These are phyloP conservation scores for Schizophyllum amplum DNA, from an alignment of 1,284 basidiomycete genomes.

Conservation along the genomic window DNA sequence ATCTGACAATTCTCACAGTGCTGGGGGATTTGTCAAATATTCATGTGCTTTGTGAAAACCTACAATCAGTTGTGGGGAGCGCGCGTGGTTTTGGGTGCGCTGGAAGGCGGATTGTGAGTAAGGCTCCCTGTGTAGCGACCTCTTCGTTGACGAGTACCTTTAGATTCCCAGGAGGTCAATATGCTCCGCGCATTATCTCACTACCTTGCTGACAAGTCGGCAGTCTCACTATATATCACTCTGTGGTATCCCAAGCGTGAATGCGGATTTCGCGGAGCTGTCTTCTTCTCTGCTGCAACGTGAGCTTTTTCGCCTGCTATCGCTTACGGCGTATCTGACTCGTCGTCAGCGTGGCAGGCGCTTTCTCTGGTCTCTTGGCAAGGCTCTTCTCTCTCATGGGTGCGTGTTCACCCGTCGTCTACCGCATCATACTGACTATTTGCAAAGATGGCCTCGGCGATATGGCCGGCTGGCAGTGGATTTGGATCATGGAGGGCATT, in stretches of 20 bases:
- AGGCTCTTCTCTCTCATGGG: not conserved
- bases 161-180: not conserved
- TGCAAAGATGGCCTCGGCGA: constrained; percentile 13
- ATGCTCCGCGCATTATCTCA: too few relatives aligned
- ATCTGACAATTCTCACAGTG: not conserved
- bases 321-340: too few relatives aligned
- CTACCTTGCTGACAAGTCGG: too few relatives aligned
- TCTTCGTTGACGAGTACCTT: not conserved
- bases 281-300: not conserved
- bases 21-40: not conserved
- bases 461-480: constrained; percentile 35
- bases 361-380: not conserved
- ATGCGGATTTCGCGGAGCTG: not conserved
- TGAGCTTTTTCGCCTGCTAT: too few relatives aligned
- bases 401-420: not conserved
- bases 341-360: not conserved
- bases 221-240: not conserved
- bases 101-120: not conserved
- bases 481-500: constrained; percentile 34
- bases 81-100: not conserved
- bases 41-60: not conserved
- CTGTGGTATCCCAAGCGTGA: not conserved
- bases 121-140: not conserved
- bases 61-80: not conserved
- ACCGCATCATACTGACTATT: not conserved